phyloP scores from a whole-genome alignment of 2,329 filamentous ascomycete genomes.

The Pseudocercospora cruenta region DNA sequence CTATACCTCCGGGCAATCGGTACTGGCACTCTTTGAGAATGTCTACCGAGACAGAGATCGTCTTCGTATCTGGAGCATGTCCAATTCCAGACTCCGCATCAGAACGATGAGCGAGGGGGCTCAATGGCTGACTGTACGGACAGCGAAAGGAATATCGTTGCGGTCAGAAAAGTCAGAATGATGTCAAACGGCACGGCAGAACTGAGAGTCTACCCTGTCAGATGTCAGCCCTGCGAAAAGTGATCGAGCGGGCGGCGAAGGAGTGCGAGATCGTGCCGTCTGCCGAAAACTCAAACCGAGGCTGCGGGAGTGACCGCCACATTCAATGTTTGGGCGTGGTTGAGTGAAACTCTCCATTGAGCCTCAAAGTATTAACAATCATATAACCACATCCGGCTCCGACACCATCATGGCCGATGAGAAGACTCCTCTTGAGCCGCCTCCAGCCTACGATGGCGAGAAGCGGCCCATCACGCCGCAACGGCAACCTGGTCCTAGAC shows the following conservation, averaged over 20 bases:
- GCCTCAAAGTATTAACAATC: neutral
- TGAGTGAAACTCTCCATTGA: neutral
- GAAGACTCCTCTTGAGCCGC: constrained; percentile 46
- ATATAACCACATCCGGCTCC: neutral
- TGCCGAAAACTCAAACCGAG: neutral
- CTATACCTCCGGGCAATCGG: constrained; percentile 5
- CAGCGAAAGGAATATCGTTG: neutral
- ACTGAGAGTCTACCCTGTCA: neutral
- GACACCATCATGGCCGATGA: constrained; percentile 34
- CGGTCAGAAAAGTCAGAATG: neutral
- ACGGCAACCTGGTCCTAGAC: constrained; percentile 44
- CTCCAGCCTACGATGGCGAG: constrained; percentile 46
- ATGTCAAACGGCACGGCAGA: neutral
- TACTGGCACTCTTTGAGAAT: constrained; percentile 5
- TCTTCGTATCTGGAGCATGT: neutral
- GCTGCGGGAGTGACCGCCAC: neutral
- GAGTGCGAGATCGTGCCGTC: neutral
- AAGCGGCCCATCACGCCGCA: constrained; percentile 36
- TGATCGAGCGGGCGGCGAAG: neutral
- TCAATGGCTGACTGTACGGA: neutral
- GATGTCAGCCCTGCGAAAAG: neutral
- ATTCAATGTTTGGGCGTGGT: neutral
- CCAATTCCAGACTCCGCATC: neutral
- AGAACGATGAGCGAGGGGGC: neutral
- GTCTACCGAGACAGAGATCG: neutral